Conservation (phyloP, 331 rosid genomes). For the Erythrophleum ivorense region DNA sequence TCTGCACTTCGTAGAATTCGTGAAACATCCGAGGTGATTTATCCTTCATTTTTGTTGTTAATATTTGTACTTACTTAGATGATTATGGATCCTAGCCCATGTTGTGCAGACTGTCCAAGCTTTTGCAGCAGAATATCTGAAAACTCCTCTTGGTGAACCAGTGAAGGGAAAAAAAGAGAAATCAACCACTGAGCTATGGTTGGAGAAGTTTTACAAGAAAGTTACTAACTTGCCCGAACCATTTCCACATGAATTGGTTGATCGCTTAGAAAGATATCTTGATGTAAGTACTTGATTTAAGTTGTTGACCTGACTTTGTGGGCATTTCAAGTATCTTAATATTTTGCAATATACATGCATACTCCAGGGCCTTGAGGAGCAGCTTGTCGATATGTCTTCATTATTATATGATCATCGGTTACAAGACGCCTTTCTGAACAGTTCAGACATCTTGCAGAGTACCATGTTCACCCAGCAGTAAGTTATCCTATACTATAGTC, state of each 20-base stretch:
- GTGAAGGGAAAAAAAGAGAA: slow-evolving; percentile 88
- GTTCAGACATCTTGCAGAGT: slow-evolving; percentile 92
- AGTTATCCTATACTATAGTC: slow-evolving; percentile 41
- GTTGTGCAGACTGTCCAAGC: slow-evolving; percentile 71
- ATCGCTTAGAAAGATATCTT: slow-evolving; percentile 89
- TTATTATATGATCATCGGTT: slow-evolving; percentile 84
- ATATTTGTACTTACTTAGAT: slow-evolving; percentile 30
- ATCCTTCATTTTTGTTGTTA: slow-evolving; percentile 25
- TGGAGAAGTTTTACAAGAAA: slow-evolving; percentile 96
- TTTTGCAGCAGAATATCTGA: slow-evolving; percentile 86
- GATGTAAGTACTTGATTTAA: slow-evolving; percentile 69
- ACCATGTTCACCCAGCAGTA: slow-evolving; percentile 90
- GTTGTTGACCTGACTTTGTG: slow-evolving; percentile 31
- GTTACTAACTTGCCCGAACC: slow-evolving; percentile 92
- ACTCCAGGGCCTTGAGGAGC: slow-evolving; percentile 85
- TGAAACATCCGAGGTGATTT: slow-evolving; percentile 87
- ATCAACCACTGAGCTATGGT: slow-evolving; percentile 83
- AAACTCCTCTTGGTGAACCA: slow-evolving; percentile 99
- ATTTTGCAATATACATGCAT: slow-evolving; percentile 25
- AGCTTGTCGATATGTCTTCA: slow-evolving; percentile 91
- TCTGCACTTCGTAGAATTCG: slow-evolving; percentile 86
- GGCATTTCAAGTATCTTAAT: slow-evolving; percentile 14
- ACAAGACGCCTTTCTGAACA: slow-evolving; percentile 81
- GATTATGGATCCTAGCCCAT: slow-evolving; percentile 33
- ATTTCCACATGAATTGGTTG: slow-evolving; percentile 95